Evolutionary conservation across 1,284 basidiomycete species (phyloP).

Genomic region (Boletellus sp.): DNA sequence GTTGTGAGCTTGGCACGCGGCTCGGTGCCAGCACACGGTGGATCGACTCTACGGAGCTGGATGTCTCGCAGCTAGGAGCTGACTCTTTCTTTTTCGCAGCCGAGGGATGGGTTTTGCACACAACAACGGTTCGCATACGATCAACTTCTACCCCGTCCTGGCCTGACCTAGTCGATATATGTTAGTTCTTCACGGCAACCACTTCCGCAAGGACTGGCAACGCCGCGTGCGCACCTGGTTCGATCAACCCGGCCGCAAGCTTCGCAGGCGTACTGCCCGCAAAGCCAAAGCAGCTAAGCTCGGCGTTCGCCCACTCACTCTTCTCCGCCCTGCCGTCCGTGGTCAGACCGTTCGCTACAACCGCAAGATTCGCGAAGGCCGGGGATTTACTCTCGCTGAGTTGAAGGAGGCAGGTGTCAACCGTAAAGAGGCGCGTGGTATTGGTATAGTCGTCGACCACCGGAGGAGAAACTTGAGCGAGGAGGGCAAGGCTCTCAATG

Average conservation of each 20-base stretch:
- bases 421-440: constrained; percentile 88
- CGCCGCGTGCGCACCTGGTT: constrained; percentile 96
- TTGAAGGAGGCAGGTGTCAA: constrained; percentile 96
- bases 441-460: constrained; percentile 97
- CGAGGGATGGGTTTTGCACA: constrained; percentile 74
- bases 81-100: constrained; percentile 22
- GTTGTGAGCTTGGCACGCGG: not conserved
- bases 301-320: constrained; percentile 88
- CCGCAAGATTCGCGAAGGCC: constrained; percentile 95
- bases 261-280: constrained; percentile 91
- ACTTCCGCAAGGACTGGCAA: constrained; percentile 99
- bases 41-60: constrained; percentile 23
- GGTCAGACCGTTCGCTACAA: constrained; percentile 98
- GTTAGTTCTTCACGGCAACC: constrained; percentile 85
- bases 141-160: constrained; percentile 1
- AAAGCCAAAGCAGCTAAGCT: constrained; percentile 89
- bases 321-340: constrained; percentile 96
- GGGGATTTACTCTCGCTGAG: constrained; percentile 94
- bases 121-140: constrained; percentile 66
- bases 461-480: constrained; percentile 95
- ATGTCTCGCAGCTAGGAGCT: constrained; percentile 28
- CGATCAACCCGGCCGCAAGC: constrained; percentile 98
- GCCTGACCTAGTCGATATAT: constrained; percentile 9
- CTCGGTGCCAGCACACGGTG: constrained; percentile 12
- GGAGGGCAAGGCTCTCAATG: constrained; percentile 95